These are phyloP conservation scores for Starmerella geochares DNA, from an alignment of 805 yeast genomes.

Conservation along the genomic window DNA sequence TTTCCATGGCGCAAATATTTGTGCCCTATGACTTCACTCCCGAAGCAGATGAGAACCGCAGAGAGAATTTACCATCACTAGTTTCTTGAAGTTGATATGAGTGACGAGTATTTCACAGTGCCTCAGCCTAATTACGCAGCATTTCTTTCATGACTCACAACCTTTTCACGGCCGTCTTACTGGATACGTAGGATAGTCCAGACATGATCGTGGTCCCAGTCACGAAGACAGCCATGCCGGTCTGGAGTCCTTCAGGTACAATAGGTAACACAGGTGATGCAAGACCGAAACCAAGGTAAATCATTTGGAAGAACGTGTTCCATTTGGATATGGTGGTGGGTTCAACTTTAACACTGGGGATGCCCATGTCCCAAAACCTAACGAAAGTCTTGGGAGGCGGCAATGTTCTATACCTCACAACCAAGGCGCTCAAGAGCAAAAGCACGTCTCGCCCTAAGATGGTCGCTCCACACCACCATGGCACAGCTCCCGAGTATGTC, in stretches of 20 bases:
- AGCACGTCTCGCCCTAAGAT: constrained; percentile 78
- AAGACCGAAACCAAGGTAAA: constrained; percentile 61
- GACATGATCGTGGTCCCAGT: constrained; percentile 60
- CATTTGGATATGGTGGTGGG: constrained; percentile 80
- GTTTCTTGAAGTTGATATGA: no score
- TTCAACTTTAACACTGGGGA: constrained; percentile 73
- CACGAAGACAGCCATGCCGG: constrained; percentile 35
- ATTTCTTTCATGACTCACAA: constrained; percentile 17
- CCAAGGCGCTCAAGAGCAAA: constrained; percentile 61
- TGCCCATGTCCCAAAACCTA: constrained; percentile 67
- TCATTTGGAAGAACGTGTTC: constrained; percentile 89
- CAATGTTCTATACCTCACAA: constrained; percentile 59
- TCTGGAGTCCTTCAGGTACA: constrained; percentile 24
- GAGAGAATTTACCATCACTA: no score
- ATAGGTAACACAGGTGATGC: constrained; percentile 43
- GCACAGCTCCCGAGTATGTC: constrained; percentile 59
- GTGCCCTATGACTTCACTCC: not conserved
- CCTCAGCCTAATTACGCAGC: no score
- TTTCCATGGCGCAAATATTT: not conserved
- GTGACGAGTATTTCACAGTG: no score
- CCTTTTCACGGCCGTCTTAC: constrained; percentile 23
- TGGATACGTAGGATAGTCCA: constrained; percentile 42
- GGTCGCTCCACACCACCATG: constrained; percentile 44
- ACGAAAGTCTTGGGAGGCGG: constrained; percentile 64
- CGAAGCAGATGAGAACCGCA: not conserved